phyloP scores from a whole-genome alignment of 2,329 filamentous ascomycete species.

The Penicillium hesseltinei region DNA sequence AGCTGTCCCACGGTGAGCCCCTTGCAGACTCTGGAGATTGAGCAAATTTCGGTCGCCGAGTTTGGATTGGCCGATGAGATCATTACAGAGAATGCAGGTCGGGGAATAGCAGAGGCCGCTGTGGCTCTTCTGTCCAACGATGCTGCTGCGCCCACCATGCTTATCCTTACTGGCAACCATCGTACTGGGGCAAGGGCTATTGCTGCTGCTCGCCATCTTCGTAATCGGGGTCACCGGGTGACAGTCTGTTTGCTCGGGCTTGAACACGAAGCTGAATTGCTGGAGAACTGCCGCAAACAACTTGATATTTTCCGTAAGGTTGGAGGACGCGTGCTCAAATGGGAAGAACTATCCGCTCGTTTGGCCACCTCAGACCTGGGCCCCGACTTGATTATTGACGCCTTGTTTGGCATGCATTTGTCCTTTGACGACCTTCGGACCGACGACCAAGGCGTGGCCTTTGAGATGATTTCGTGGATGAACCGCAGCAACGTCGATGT shows the following conservation, averaged over 20 bases:
- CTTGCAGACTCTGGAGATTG: slow-evolving; percentile 85
- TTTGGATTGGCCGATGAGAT: slow-evolving; percentile 84
- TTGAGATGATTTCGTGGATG: slow-evolving; percentile 89
- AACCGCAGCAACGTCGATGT: slow-evolving; percentile 82
- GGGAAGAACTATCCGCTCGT: slow-evolving; percentile 56
- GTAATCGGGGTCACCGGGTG: slow-evolving; percentile 77
- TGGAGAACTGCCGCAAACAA: slow-evolving; percentile 78
- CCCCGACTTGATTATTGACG: slow-evolving; percentile 82
- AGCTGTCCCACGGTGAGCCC: slow-evolving; percentile 61
- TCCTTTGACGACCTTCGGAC: slow-evolving; percentile 85
- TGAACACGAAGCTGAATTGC: slow-evolving; percentile 75
- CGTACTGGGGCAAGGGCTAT: slow-evolving; percentile 81
- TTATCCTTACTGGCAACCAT: slow-evolving; percentile 94
- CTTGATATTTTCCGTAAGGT: slow-evolving; percentile 80
- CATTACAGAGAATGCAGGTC: slow-evolving; percentile 86
- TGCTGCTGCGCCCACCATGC: slow-evolving; percentile 56
- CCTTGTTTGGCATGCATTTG: slow-evolving; percentile 79
- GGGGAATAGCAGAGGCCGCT: slow-evolving; percentile 77
- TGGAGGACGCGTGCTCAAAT: slow-evolving; percentile 68
- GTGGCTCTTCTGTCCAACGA: slow-evolving; percentile 65
- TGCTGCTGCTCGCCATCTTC: slow-evolving; percentile 80
- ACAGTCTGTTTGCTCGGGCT: slow-evolving; percentile 81
- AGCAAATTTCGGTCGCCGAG: slow-evolving; percentile 85
- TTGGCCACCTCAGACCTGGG: slow-evolving; percentile 57
- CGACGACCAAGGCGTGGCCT: slow-evolving; percentile 77